A percentile compares a stretch with the other conserved stretches of the same genome.
Evolutionary conservation across 1,284 basidiomycete genomes (phyloP).

Genomic region (Cryptococcus depauperatus): DNA sequence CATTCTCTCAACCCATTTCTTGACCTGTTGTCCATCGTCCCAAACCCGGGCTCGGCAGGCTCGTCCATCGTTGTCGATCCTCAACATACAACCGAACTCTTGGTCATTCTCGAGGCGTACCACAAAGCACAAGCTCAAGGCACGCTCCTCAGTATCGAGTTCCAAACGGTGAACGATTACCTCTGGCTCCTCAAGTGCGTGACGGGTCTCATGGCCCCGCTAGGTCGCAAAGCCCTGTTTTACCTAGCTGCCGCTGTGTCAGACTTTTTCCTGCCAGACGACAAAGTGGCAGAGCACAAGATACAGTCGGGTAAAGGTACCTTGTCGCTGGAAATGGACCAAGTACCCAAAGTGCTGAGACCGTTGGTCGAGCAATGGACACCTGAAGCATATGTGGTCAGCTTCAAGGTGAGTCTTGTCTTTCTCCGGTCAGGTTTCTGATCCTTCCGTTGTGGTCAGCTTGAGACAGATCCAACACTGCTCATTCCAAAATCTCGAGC

Average conservation of each 20-base stretch:
- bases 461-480: conserved; percentile 79
- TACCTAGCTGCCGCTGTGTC: conserved; percentile 96
- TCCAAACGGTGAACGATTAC: conserved; percentile 94
- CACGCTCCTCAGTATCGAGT: conserved; percentile 74
- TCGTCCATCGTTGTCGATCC: conserved; percentile 57
- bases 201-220: conserved; percentile 51
- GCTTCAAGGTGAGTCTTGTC: conserved; percentile 71
- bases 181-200: conserved; percentile 82
- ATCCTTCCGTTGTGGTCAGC: conserved; percentile 49
- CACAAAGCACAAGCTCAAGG: conserved; percentile 67
- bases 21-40: conserved; percentile 78
- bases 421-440: not conserved
- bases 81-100: conserved; percentile 53
- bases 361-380: conserved; percentile 92
- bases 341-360: conserved; percentile 92
- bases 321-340: conserved; percentile 93
- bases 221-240: conserved; percentile 74
- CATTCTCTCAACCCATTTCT: conserved; percentile 97
- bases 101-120: conserved; percentile 70
- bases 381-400: conserved; percentile 82
- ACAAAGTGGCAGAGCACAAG: conserved; percentile 91
- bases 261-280: conserved; percentile 90
- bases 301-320: conserved; percentile 94
- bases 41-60: conserved; percentile 2
- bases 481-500: conserved; percentile 83